These are phyloP conservation scores for Talaromyces sp. DNA, from an alignment of 2,329 filamentous ascomycete genomes.

Conservation along the genomic window DNA sequence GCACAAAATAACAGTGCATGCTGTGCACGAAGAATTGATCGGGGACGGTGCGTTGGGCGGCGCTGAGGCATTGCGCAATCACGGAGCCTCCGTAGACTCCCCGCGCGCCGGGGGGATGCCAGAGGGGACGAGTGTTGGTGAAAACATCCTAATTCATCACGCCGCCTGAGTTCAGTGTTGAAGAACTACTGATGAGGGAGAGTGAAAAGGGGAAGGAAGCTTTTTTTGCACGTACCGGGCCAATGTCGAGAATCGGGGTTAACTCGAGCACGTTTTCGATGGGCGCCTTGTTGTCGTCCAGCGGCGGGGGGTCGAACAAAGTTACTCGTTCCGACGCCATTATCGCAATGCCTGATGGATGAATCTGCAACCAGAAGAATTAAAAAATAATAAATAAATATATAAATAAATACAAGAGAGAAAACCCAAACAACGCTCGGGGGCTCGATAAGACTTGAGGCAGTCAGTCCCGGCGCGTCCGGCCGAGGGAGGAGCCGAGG, in stretches of 20 bases:
- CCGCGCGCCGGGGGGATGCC: constrained; percentile 86
- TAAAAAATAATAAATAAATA: not conserved
- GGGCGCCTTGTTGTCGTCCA: constrained; percentile 65
- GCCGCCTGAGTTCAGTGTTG: not conserved
- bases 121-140: constrained; percentile 86
- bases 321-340: constrained; percentile 41
- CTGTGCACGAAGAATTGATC: constrained; percentile 77
- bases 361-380: not conserved
- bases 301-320: constrained; percentile 68
- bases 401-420: not conserved
- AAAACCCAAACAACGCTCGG: not conserved
- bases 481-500: not conserved
- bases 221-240: constrained; percentile 50
- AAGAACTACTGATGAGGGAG: not conserved
- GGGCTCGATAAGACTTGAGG: not conserved
- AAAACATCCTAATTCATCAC: constrained; percentile 65
- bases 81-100: constrained; percentile 92
- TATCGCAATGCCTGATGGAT: not conserved
- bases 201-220: not conserved
- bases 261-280: constrained; percentile 89
- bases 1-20: constrained; percentile 98
- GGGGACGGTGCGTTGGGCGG: constrained; percentile 82
- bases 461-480: not conserved
- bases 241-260: constrained; percentile 59
- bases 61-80: constrained; percentile 84